Evolutionary conservation across 768 basidiomycete species (phyloP).

Genomic region (Mrakia frigida): DNA sequence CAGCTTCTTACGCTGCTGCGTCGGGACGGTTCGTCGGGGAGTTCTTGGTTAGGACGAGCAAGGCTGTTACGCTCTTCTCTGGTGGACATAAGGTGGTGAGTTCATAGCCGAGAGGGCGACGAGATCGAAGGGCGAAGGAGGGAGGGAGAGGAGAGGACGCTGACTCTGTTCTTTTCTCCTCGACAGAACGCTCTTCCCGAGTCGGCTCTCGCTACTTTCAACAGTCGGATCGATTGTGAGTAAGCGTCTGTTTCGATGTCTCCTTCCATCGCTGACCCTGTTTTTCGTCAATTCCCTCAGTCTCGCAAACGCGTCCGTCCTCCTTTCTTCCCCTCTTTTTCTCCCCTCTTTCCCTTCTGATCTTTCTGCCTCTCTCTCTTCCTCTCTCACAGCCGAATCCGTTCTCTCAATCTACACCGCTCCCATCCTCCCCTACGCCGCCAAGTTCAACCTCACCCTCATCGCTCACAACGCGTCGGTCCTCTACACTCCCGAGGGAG

Average conservation of each 20-base stretch:
- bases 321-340: background rate
- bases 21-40: constrained; percentile 20
- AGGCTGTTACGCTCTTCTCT: constrained; percentile 23
- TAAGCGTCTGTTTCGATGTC: no score
- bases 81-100: constrained; percentile 19
- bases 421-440: constrained; percentile 22
- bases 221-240: constrained; percentile 28
- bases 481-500: constrained; percentile 2
- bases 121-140: no score
- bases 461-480: constrained; percentile 2
- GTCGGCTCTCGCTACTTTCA: constrained; percentile 13
- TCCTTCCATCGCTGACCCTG: no score
- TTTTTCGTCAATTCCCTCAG: no score
- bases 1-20: constrained; percentile 21
- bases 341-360: background rate
- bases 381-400: constrained; percentile 11
- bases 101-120: background rate
- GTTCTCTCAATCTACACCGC: constrained; percentile 29
- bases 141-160: background rate
- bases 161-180: no score
- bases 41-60: constrained; percentile 27
- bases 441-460: constrained; percentile 23
- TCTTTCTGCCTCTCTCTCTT: background rate
- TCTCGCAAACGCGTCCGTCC: constrained; percentile 25
- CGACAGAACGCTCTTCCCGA: constrained; percentile 27